Evolutionary conservation across 129 eudicot species (phyloP).

Genomic region (Sambucus nigra): DNA sequence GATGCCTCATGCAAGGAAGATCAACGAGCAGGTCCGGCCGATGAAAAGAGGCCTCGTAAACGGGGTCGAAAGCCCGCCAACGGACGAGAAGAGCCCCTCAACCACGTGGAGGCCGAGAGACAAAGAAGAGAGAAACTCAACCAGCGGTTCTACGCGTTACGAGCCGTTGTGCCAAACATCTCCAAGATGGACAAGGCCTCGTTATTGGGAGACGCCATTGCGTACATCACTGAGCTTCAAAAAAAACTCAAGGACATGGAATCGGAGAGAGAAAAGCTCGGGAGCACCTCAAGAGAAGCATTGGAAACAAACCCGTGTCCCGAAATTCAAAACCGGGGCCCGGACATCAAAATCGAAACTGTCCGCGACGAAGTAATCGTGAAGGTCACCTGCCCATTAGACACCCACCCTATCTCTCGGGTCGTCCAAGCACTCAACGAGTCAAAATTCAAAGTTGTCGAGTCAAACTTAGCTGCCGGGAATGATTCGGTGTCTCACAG

Average conservation of each 20-base stretch:
- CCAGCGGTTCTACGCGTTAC: slow-evolving; percentile 79
- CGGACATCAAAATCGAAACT: slow-evolving; percentile 45
- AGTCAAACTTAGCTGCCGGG: slow-evolving; percentile 50
- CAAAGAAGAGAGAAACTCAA: slow-evolving; percentile 80
- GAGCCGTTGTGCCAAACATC: slow-evolving; percentile 93
- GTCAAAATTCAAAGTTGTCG: slow-evolving; percentile 39
- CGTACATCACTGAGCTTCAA: slow-evolving; percentile 85
- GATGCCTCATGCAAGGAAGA: slow-evolving; percentile 44
- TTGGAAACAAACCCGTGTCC: slow-evolving; percentile 20
- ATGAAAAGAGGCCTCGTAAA: slow-evolving; percentile 66
- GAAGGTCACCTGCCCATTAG: slow-evolving; percentile 57
- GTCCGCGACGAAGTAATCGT: slow-evolving; percentile 43
- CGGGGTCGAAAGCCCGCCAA: slow-evolving; percentile 89
- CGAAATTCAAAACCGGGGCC: slow-evolving; percentile 8
- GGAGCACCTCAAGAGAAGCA: slow-evolving; percentile 21
- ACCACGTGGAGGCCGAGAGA: slow-evolving; percentile 93
- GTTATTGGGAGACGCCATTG: slow-evolving; percentile 83
- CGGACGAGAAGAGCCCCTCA: slow-evolving; percentile 85
- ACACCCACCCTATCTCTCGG: slow-evolving; percentile 55
- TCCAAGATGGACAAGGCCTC: slow-evolving; percentile 98
- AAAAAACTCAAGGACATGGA: slow-evolving; percentile 78
- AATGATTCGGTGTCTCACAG: slow-evolving; percentile 65
- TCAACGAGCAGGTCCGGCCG: slow-evolving; percentile 14
- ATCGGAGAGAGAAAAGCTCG: slow-evolving; percentile 25
- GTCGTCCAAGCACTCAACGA: slow-evolving; percentile 58